A percentile compares a stretch with the other conserved stretches of the same genome.
Conservation (phyloP, 345 rosid genomes). For the Brassica nigra region DNA sequence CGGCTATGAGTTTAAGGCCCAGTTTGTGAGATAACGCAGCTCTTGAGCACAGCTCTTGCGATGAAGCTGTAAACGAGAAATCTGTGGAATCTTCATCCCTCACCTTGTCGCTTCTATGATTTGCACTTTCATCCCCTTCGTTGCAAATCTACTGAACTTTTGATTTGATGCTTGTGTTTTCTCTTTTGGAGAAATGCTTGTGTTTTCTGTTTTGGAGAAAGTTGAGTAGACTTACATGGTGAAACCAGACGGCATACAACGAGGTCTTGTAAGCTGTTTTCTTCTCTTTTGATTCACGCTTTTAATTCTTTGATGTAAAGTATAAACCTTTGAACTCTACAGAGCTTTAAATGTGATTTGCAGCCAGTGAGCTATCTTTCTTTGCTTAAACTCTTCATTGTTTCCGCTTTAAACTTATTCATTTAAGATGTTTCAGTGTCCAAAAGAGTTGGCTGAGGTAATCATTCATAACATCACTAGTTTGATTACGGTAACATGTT, state of each 20-base stretch:
- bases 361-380: neutral
- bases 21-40: constrained; percentile 45
- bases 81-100: constrained; percentile 65
- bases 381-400: neutral
- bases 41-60: too few relatives aligned
- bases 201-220: constrained; percentile 31
- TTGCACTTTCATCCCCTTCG: neutral
- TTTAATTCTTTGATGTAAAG: neutral
- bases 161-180: neutral
- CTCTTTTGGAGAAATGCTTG: too few relatives aligned
- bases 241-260: constrained; percentile 91
- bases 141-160: too few relatives aligned
- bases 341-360: neutral
- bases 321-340: neutral
- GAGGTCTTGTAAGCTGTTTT: constrained; percentile 70
- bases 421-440: constrained; percentile 84
- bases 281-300: neutral
- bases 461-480: neutral
- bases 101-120: constrained; percentile 86
- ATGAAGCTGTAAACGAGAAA: constrained; percentile 29
- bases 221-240: constrained; percentile 84
- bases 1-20: constrained; percentile 71
- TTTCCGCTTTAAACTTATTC: constrained; percentile 45
- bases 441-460: constrained; percentile 88
- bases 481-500: neutral